phyloP scores from a whole-genome alignment of 1,139 yeast species.

The Hansenula anomala region DNA sequence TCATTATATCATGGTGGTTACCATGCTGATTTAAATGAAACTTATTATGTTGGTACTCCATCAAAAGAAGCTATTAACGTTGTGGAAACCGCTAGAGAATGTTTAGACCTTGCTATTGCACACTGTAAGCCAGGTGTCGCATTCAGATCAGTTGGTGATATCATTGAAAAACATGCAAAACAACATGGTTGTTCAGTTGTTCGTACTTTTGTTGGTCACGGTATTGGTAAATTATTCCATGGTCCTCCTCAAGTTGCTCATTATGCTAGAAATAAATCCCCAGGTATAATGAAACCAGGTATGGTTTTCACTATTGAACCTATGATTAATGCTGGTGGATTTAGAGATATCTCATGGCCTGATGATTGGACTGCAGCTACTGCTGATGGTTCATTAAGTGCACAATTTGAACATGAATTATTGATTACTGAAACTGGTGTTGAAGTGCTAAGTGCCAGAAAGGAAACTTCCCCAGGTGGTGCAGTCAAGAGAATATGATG shows the following conservation, averaged over 20 bases:
- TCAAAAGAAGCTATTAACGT: conserved; percentile 81
- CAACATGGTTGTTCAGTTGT: conserved; percentile 82
- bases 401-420: conserved; percentile 94
- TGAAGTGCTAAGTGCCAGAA: conserved; percentile 85
- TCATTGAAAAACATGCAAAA: conserved; percentile 83
- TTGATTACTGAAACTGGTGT: conserved; percentile 92
- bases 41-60: conserved; percentile 93
- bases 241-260: conserved; percentile 93
- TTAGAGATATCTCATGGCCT: conserved; percentile 87
- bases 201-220: conserved; percentile 92
- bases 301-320: conserved; percentile 98
- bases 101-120: conserved; percentile 77
- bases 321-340: conserved; percentile 88
- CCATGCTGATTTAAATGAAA: conserved; percentile 94
- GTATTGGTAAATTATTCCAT: conserved; percentile 84
- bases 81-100: conserved; percentile 92
- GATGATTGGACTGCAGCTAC: conserved; percentile 97
- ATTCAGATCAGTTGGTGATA: conserved; percentile 81
- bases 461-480: conserved; percentile 83
- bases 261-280: conserved; percentile 87
- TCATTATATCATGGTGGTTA: conserved; percentile 80
- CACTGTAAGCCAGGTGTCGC: conserved; percentile 90
- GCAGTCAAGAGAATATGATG: conserved; percentile 49
- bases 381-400: conserved; percentile 80
- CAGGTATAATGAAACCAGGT: conserved; percentile 94